Conservation (phyloP, 2,329 filamentous ascomycete species). For the Paracorniculantispora psalliotae region DNA sequence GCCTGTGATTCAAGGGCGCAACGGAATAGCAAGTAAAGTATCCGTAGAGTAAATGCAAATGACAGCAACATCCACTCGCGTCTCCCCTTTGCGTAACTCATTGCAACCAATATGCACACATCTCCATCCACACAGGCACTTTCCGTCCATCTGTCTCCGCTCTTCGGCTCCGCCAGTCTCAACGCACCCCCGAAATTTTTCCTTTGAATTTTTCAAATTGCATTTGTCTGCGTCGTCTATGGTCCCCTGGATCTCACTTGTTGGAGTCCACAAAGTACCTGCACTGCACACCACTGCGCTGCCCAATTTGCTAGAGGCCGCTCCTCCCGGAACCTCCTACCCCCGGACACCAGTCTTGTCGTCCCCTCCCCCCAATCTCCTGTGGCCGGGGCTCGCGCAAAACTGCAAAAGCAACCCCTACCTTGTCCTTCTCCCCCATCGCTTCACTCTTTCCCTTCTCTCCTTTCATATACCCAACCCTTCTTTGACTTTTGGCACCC, state of each 20-base stretch:
- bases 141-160: slow-evolving; percentile 4
- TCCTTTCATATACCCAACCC: not conserved
- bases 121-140: not conserved
- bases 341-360: too few relatives aligned
- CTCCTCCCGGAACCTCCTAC: not conserved
- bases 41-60: too few relatives aligned
- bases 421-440: not conserved
- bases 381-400: not conserved
- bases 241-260: too few relatives aligned
- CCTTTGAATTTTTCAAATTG: not conserved
- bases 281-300: not conserved
- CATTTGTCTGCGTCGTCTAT: not conserved
- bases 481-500: not conserved
- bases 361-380: not conserved
- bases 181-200: not conserved
- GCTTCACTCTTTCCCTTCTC: slow-evolving; percentile 1
- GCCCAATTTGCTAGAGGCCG: not conserved
- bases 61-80: too few relatives aligned
- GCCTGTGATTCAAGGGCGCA: too few relatives aligned
- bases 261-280: not conserved
- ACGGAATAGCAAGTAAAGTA: too few relatives aligned
- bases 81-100: not conserved
- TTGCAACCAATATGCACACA: not conserved
- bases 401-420: not conserved
- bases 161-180: not conserved